Evolutionary conservation across 2,329 filamentous ascomycete genomes (phyloP).

Genomic region (Penicillium griseofulvum): DNA sequence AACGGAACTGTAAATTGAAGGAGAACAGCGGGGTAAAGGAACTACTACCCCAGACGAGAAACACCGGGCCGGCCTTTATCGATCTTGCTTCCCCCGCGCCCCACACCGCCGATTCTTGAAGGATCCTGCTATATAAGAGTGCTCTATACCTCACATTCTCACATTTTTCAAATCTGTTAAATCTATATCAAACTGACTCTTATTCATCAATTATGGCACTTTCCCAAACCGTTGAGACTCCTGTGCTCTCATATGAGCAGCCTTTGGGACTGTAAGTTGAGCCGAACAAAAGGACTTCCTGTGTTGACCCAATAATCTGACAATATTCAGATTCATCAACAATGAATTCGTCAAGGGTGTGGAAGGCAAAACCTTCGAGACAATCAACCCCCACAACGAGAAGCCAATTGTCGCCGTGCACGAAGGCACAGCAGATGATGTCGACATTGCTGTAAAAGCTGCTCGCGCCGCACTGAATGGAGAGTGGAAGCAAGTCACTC

Average conservation of each 20-base stretch:
- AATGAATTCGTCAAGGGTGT: slow-evolving; percentile 6
- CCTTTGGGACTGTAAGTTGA: slow-evolving; percentile 5
- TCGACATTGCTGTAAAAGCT: slow-evolving; percentile 8
- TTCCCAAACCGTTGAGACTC: not conserved
- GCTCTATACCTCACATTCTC: not conserved
- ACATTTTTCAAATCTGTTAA: not conserved
- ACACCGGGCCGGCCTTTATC: slow-evolving; percentile 3
- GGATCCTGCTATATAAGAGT: not conserved
- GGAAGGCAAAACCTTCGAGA: slow-evolving; percentile 3
- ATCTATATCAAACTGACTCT: not conserved
- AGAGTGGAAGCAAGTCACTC: slow-evolving; percentile 3
- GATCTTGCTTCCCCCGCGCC: not conserved
- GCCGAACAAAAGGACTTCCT: not conserved
- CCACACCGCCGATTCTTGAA: too few species aligned
- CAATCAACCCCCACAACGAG: slow-evolving; percentile 6
- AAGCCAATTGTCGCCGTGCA: slow-evolving; percentile 7
- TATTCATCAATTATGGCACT: not conserved
- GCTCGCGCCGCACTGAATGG: slow-evolving; percentile 5
- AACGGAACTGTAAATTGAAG: not conserved
- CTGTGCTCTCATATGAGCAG: slow-evolving; percentile 5
- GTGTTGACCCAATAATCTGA: not conserved
- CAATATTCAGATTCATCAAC: slow-evolving; percentile 1
- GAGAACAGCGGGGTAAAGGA: not conserved
- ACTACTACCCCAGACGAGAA: not conserved
- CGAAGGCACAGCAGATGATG: slow-evolving; percentile 3